A percentile compares a stretch with the other conserved stretches of the same genome.
These are phyloP conservation scores for Candolleomyces aberdarensis DNA, from an alignment of 768 basidiomycete genomes.

Conservation along the genomic window DNA sequence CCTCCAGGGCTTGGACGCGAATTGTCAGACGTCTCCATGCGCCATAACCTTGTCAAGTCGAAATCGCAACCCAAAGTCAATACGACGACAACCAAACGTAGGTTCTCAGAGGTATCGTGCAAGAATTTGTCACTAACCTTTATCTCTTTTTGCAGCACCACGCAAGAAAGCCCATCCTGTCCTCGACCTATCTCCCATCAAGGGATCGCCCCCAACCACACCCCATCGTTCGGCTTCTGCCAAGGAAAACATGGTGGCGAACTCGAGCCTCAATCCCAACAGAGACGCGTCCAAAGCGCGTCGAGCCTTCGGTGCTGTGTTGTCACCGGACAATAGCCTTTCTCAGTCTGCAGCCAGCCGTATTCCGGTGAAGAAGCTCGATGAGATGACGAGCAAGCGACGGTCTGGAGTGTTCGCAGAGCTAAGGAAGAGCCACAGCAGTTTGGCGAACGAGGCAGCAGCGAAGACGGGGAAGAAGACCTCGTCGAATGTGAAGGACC, in stretches of 20 bases:
- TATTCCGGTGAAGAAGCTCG: constrained; percentile 8
- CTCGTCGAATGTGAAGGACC: constrained; percentile 51
- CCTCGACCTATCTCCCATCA: constrained; percentile 47
- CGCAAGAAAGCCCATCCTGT: constrained; percentile 35
- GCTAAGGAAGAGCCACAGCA: constrained; percentile 9
- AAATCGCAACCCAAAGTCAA: constrained; percentile 46
- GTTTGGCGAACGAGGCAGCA: constrained; percentile 13
- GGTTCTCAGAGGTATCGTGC: constrained; percentile 10
- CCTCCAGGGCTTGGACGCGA: constrained; percentile 33
- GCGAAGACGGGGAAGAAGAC: constrained; percentile 27
- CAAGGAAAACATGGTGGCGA: constrained; percentile 40
- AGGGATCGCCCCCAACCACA: constrained; percentile 47
- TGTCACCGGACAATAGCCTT: neutral
- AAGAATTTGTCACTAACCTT: neutral
- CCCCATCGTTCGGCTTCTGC: constrained; percentile 28
- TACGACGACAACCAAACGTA: constrained; percentile 31
- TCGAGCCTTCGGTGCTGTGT: constrained; percentile 11
- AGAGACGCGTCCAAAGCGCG: constrained; percentile 13
- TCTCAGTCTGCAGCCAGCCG: constrained; percentile 7
- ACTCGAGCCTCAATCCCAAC: neutral
- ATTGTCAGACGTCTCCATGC: constrained; percentile 15
- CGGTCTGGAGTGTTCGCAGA: constrained; percentile 6
- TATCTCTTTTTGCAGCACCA: constrained; percentile 20
- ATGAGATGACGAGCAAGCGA: constrained; percentile 11
- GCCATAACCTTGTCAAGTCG: constrained; percentile 28